A percentile compares a stretch with the other conserved stretches of the same genome.
Evolutionary conservation across 495 filamentous ascomycete species (phyloP).

Genomic region (Neurospora africana): DNA sequence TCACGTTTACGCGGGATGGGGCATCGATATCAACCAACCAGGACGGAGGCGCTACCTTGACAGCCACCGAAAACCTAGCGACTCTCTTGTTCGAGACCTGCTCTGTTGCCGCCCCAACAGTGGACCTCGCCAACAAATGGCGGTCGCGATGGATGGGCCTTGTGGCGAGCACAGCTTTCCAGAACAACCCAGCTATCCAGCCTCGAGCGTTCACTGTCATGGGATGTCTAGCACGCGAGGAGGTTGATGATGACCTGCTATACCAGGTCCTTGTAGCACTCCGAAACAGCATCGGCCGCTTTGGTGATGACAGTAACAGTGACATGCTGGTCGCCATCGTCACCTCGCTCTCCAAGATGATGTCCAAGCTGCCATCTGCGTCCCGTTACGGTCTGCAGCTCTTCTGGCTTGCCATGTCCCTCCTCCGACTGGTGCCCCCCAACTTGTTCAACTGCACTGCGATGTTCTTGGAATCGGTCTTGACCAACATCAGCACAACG

Average conservation of each 20-base stretch:
- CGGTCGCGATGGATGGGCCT: slow-evolving; percentile 63
- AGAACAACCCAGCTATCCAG: slow-evolving; percentile 60
- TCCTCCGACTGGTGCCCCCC: slow-evolving; percentile 50
- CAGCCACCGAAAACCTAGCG: slow-evolving; percentile 43
- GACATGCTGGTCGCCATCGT: slow-evolving; percentile 60
- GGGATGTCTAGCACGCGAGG: slow-evolving; percentile 56
- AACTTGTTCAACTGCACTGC: slow-evolving; percentile 52
- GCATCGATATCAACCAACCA: slow-evolving; percentile 36
- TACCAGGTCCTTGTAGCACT: slow-evolving; percentile 59
- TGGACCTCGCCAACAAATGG: slow-evolving; percentile 56
- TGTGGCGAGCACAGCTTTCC: slow-evolving; percentile 58
- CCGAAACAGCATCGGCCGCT: slow-evolving; percentile 46
- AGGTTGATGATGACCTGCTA: slow-evolving; percentile 57
- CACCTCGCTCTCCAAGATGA: slow-evolving; percentile 56
- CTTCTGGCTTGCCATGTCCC: slow-evolving; percentile 56
- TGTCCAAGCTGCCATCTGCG: slow-evolving; percentile 50
- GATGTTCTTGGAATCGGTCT: slow-evolving; percentile 48
- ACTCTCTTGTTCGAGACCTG: slow-evolving; percentile 51
- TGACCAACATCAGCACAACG: slow-evolving; percentile 47
- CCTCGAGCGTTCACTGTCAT: slow-evolving; percentile 57
- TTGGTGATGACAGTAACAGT: slow-evolving; percentile 46
- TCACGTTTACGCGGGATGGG: slow-evolving; percentile 29
- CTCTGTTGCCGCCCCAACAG: slow-evolving; percentile 47
- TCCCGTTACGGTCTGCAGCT: slow-evolving; percentile 57
- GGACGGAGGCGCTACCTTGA: slow-evolving; percentile 36